A percentile compares a stretch with the other conserved stretches of the same genome.
Conservation (phyloP, 2,329 filamentous ascomycete genomes). For the Macrophomina phaseolina region DNA sequence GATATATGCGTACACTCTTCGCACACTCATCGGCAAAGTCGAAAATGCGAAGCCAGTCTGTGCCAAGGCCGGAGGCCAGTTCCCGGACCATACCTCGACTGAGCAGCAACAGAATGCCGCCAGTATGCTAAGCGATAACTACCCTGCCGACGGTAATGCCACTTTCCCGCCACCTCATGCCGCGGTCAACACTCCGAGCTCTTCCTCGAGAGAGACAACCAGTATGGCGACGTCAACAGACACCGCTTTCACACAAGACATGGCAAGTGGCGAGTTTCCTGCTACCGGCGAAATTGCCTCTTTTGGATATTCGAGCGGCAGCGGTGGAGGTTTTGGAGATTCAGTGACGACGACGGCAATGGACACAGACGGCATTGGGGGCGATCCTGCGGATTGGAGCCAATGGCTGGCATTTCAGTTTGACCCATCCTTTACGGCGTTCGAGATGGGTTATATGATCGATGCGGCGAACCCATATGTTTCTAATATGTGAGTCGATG, state of each 20-base stretch:
- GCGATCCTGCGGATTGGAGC: constrained; percentile 17
- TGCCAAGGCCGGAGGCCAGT: not conserved
- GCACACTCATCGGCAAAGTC: constrained; percentile 18
- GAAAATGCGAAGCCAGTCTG: constrained; percentile 9
- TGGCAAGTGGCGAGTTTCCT: not conserved
- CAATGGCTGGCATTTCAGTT: constrained; percentile 25
- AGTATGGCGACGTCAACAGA: not conserved
- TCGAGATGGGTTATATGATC: constrained; percentile 13
- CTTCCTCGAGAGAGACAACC: not conserved
- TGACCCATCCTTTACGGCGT: constrained; percentile 13
- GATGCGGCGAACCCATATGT: constrained; percentile 3
- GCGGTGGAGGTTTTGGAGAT: not conserved
- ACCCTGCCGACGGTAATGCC: not conserved
- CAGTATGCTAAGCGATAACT: not conserved
- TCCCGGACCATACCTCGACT: not conserved
- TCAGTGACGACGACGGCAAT: not conserved
- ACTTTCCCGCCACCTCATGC: not conserved
- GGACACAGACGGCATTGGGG: not conserved
- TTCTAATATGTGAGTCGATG: not conserved
- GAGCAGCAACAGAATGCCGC: not conserved
- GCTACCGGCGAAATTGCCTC: not conserved
- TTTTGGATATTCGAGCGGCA: not conserved
- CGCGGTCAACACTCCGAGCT: not conserved
- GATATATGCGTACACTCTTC: constrained; percentile 10
- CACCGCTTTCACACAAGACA: not conserved